Percentiles rank a stretch among this genome's conserved stretches.
These are phyloP conservation scores for Polygonum maritimum DNA, from an alignment of 148 eudicot genomes.

Conservation along the genomic window DNA sequence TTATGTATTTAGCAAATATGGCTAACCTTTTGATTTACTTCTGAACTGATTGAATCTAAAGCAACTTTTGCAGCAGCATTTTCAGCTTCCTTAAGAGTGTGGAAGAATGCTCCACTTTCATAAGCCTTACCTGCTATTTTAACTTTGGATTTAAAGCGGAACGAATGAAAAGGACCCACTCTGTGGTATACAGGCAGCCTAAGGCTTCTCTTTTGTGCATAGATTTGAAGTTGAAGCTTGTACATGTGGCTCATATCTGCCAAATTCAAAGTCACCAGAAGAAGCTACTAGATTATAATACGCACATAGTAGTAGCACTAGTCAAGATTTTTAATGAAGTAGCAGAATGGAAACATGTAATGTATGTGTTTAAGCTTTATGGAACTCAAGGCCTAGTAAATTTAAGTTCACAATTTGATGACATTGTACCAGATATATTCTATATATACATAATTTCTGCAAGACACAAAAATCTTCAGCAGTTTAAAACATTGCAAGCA, in stretches of 20 bases:
- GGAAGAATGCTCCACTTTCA: conserved; percentile 41
- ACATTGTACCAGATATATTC: not conserved
- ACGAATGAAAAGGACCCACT: conserved; percentile 58
- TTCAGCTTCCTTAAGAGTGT: conserved; percentile 48
- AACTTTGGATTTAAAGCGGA: conserved; percentile 53
- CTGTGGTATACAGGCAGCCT: conserved; percentile 52
- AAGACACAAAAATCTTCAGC: too few species aligned
- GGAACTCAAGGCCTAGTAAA: not conserved
- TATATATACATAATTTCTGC: not conserved
- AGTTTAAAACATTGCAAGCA: not conserved
- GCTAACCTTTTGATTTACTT: conserved; percentile 47
- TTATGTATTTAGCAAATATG: not conserved
- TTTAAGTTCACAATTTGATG: not conserved
- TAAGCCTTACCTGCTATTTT: conserved; percentile 47
- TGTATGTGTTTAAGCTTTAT: not conserved
- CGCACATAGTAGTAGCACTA: not conserved
- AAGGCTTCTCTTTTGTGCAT: conserved; percentile 59
- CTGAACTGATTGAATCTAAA: conserved; percentile 26
- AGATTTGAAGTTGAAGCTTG: conserved; percentile 53
- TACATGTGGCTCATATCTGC: conserved; percentile 22
- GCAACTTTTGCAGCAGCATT: conserved; percentile 67
- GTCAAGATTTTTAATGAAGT: not conserved
- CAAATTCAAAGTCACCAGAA: not conserved
- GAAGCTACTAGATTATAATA: not conserved
- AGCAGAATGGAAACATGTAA: not conserved